phyloP scores from a whole-genome alignment of 176 grass and related monocot genomes.

The Oryza rufipogon region DNA sequence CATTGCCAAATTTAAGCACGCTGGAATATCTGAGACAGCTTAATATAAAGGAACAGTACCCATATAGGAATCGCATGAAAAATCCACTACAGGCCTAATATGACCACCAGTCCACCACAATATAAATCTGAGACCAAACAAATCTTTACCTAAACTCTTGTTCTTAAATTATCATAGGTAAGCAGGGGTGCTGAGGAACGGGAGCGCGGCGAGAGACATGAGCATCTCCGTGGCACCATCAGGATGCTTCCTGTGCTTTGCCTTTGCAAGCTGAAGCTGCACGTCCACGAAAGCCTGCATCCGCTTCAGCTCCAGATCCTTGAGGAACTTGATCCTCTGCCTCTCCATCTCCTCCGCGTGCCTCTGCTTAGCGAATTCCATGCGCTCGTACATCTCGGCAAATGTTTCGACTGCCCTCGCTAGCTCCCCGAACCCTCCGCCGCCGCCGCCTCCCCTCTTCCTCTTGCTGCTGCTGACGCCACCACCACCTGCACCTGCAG shows the following conservation, averaged over 20 bases:
- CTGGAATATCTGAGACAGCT: constrained; percentile 20
- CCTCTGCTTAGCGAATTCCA: constrained; percentile 81
- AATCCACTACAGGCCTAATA: constrained; percentile 14
- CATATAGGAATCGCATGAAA: constrained; percentile 26
- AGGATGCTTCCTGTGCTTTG: constrained; percentile 53
- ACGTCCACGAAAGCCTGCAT: constrained; percentile 95
- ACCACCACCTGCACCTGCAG: not conserved
- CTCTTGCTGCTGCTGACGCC: constrained; percentile 24
- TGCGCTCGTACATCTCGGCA: constrained; percentile 85
- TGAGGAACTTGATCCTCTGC: constrained; percentile 90
- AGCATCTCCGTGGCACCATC: constrained; percentile 57
- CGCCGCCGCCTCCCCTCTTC: constrained; percentile 39
- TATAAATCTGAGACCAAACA: constrained; percentile 5
- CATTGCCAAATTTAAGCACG: constrained; percentile 12
- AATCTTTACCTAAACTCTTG: constrained; percentile 54
- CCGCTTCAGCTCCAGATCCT: constrained; percentile 84
- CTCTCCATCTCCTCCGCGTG: constrained; percentile 93
- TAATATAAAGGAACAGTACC: not conserved
- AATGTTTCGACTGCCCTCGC: constrained; percentile 79
- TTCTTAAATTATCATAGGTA: constrained; percentile 52
- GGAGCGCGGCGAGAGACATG: constrained; percentile 63
- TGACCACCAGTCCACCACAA: not conserved
- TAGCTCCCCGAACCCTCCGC: constrained; percentile 68
- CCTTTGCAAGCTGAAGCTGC: constrained; percentile 76
- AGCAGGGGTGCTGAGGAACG: constrained; percentile 68